A percentile compares a stretch with the other conserved stretches of the same genome.
phyloP scores from a whole-genome alignment of 1,284 basidiomycete species.

The Papiliotrema laurentii region DNA sequence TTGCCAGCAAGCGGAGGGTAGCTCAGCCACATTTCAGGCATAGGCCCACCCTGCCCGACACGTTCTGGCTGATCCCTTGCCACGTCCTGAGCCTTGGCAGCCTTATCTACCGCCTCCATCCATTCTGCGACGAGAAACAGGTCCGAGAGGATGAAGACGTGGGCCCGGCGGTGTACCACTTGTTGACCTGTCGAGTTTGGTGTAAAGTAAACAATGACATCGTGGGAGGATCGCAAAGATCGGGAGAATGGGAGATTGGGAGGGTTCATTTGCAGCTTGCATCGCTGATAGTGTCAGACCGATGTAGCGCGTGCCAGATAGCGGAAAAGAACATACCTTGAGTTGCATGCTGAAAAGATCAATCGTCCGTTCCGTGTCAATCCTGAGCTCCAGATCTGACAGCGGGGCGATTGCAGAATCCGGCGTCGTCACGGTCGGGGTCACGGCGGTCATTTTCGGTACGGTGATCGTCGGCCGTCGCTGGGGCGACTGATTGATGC shows the following conservation, averaged over 20 bases:
- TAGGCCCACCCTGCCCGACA: slow-evolving; percentile 51
- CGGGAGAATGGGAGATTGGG: slow-evolving; percentile 75
- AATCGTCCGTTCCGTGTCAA: slow-evolving; percentile 72
- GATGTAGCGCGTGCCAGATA: not conserved
- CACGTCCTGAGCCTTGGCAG: slow-evolving; percentile 40
- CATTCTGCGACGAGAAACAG: slow-evolving; percentile 82
- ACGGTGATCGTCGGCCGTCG: slow-evolving; percentile 19
- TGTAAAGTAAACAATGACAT: slow-evolving; percentile 71
- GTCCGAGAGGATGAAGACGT: slow-evolving; percentile 87
- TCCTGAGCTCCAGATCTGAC: slow-evolving; percentile 71
- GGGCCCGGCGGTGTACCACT: slow-evolving; percentile 69
- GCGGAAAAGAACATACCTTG: slow-evolving; percentile 63
- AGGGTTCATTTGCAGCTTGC: slow-evolving; percentile 85
- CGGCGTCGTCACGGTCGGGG: slow-evolving; percentile 4
- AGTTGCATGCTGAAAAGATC: slow-evolving; percentile 96
- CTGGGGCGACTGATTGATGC: slow-evolving; percentile 34
- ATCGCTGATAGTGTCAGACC: slow-evolving; percentile 58
- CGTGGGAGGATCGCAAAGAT: slow-evolving; percentile 67
- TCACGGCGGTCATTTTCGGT: slow-evolving; percentile 6
- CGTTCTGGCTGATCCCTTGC: slow-evolving; percentile 40
- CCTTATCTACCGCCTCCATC: slow-evolving; percentile 64
- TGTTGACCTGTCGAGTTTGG: slow-evolving; percentile 69
- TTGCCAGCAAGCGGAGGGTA: slow-evolving; percentile 96
- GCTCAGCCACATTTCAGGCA: slow-evolving; percentile 83
- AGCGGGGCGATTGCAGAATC: slow-evolving; percentile 51